phyloP scores from a whole-genome alignment of 352 stramenopile species.

The Pythium sp. region DNA sequence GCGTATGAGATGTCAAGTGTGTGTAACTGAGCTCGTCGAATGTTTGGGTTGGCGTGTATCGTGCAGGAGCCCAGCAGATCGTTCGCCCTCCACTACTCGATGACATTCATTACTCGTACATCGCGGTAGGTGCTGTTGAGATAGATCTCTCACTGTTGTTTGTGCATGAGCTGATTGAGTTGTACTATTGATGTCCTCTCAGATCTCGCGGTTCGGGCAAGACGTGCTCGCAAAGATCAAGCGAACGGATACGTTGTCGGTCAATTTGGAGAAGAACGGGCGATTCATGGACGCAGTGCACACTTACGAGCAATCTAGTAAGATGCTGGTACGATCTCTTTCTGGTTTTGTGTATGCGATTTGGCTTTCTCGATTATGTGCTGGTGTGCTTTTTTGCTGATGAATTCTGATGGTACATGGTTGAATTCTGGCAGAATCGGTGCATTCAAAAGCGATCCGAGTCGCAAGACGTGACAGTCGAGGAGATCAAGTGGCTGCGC shows the following conservation, averaged over 20 bases:
- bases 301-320: constrained; percentile 66
- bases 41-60: neutral
- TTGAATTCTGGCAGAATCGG: constrained; percentile 32
- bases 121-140: constrained; percentile 29
- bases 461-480: constrained; percentile 35
- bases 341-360: neutral
- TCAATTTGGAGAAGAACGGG: constrained; percentile 57
- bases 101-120: constrained; percentile 60
- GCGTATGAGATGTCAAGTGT: neutral
- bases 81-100: constrained; percentile 53
- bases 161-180: neutral
- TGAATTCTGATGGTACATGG: too few species aligned
- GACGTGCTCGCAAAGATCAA: constrained; percentile 62
- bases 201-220: constrained; percentile 59
- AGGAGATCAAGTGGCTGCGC: constrained; percentile 64
- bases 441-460: constrained; percentile 67
- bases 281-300: constrained; percentile 70
- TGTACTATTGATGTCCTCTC: neutral
- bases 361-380: neutral
- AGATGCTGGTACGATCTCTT: constrained; percentile 55
- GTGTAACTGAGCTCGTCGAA: neutral
- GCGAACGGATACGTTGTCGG: constrained; percentile 46
- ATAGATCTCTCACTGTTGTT: neutral
- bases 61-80: constrained; percentile 52
- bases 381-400: neutral